Base-by-base conservation (phyloP, 371 early-diverging fungal genomes). In the Chytridium lagenaria region DNA sequence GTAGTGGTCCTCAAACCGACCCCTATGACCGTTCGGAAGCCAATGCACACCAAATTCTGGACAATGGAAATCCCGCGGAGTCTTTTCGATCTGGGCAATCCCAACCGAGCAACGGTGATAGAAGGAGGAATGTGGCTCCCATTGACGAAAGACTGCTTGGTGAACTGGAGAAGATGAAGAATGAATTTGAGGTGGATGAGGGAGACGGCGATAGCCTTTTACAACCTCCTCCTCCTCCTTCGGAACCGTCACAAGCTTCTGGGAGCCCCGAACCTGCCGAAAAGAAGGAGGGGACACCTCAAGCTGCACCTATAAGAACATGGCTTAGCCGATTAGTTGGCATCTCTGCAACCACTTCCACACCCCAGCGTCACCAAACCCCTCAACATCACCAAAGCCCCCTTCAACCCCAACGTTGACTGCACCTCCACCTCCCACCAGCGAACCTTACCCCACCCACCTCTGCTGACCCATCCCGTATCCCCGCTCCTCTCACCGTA, bases 301-400 rank as follows among this genome's bases (percentile, higher is more conserved):
- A 61, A 16, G 23, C 38, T 37, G 66, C 66, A 2, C 66, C 66
- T 5, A 66, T 66, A 19, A 2, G 66, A 38, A 66, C 5, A 19
- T 66, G 66, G 66, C 28, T 66, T 2, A 40, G 44, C 49, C 15
- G 49, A 28, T 33, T 66, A 10, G 66, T 66, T 37, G 66, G 66
- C 10, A 44, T 38, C 44, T 26, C 61, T 37, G 61, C 55, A 26
- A 26, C 12, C n/a, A 52, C 55, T 26, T 26, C 55, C 55, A 22
- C 55, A 26, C 12, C 55, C 23, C 36, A 28, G 12, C n/a, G 15
- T 33, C 23, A 28, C 10, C 61, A 28, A 34, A 34, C 61, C 30
- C 30, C 55, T 7, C 34, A 61, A 34, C n/a, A n/a, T n/a, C n/a
- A n/a, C n/a, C n/a, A n/a, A n/a, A n/a, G n/a, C n/a, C n/a, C n/a